Evolutionary conservation across 2,329 filamentous ascomycete species (phyloP), one percentile per base, ranked within the genome.

Genomic region (Hyphodiscus sp.): DNA sequence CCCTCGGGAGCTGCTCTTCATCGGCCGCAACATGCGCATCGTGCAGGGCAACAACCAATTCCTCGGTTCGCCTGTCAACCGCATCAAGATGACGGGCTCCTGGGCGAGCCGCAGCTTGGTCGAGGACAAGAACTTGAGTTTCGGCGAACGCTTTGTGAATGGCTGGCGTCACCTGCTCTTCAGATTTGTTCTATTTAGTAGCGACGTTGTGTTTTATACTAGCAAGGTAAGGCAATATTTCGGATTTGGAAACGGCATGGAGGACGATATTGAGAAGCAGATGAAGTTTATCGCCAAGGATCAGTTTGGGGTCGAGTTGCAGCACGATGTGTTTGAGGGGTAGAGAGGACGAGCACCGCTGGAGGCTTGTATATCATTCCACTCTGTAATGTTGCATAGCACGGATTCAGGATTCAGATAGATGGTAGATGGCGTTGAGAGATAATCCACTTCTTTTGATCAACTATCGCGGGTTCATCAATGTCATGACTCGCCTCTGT

Each of bases 261-360:
- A 97, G 68, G 92, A 96, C 67, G 90, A 92, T 68, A 84, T 97
- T 57, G 94, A 97, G 75, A 80, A 81, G 66, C 81, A 86, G 62
- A 95, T 97, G 91, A 85, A 81, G 70, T 81, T 78, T 53, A 88
- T 96, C 77, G 92, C 91, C 1, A 89, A 87, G 68, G 91, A 95
- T 62, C 69, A 69, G 51, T 91, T 94, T 73, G 94, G 94, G 0
- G 82, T 97, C 2, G 91, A 97, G 70, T 72, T 97, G 60, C 87
- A 95, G 67, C 89, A 95, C 68, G 83, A 85, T 42, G 80, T 96
- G 2, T 96, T 96, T 72, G 89, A 95, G 53, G 91, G 92, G 3
- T 96, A 61, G 60, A 58, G 16, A 15, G 33, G 33, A 38, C 13
- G 33, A 38, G 33, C 16, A 6, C 2, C 2, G 33, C 23, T 26